A percentile compares a stretch with the other conserved stretches of the same genome.
phyloP scores from a whole-genome alignment of 352 stramenopile genomes.

The Phytophthora fragariaefolia region DNA sequence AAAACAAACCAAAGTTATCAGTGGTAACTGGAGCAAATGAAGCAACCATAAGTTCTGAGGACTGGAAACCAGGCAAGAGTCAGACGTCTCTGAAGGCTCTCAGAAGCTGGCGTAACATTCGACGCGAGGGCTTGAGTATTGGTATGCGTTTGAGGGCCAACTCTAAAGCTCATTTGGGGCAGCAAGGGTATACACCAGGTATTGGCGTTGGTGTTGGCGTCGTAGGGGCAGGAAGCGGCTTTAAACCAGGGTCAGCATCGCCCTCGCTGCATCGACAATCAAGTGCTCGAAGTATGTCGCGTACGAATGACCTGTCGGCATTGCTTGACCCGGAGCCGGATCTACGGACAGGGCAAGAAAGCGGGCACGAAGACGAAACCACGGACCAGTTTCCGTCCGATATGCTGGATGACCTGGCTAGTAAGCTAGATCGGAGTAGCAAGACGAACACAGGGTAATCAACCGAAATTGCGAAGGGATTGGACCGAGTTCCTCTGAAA shows the following conservation, averaged over 20 bases:
- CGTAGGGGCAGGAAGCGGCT: constrained; percentile 17
- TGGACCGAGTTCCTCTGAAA: not conserved
- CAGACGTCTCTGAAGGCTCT: constrained; percentile 39
- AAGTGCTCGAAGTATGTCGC: constrained; percentile 17
- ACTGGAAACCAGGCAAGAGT: constrained; percentile 47
- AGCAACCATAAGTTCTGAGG: constrained; percentile 12
- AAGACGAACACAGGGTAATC: constrained; percentile 10
- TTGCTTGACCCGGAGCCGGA: constrained; percentile 22
- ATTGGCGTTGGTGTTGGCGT: constrained; percentile 26
- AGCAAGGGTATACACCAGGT: constrained; percentile 17
- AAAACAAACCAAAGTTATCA: not conserved
- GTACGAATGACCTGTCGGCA: constrained; percentile 10
- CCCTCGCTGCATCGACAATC: constrained; percentile 12
- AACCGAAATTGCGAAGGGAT: not conserved
- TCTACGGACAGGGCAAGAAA: constrained; percentile 12
- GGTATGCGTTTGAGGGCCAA: constrained; percentile 21
- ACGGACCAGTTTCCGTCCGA: constrained; percentile 29
- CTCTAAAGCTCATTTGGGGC: constrained; percentile 17
- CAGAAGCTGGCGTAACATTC: constrained; percentile 60
- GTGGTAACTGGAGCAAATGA: constrained; percentile 41
- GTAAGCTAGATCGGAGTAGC: constrained; percentile 25
- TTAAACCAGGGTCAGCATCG: constrained; percentile 9
- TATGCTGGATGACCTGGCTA: constrained; percentile 34
- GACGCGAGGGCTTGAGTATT: constrained; percentile 17
- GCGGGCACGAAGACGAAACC: constrained; percentile 27